Base-by-base conservation (phyloP, 1,139 yeast genomes). In the Scheffersomyces segobiensis region DNA sequence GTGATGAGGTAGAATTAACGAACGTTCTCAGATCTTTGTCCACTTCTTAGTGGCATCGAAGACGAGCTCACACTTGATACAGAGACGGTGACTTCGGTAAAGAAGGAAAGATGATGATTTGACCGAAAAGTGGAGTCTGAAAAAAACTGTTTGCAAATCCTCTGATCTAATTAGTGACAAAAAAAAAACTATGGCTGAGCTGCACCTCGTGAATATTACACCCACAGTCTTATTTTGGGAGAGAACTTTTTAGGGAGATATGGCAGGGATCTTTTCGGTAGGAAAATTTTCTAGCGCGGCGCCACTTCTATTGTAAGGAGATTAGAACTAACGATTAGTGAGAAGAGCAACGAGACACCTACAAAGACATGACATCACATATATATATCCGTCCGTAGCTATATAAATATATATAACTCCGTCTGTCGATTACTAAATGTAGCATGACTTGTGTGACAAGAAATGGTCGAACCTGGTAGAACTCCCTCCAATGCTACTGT, bases 131-230 rank as follows among this genome's bases (percentile, higher is more conserved):
- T 32, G 42, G 42, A 14, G 17, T 24, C 8, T 32, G 42, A 52
- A 55, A 55, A 52, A n/a, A 14, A 18, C 12, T 24, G 49, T 19
- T 47, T 21, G 19, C 55, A 53, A 53, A 48, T 54, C 56, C 56
- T 51, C 52, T 47, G 51, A 50, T 21, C 56, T 53, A 53, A 49
- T 19, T n/a, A 14, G 21, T 22, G 18, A 53, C 32, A 21, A 48
- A 48, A n/a, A 49, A 22, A 10, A 39, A 14, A n/a, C 39, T 32
- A 32, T 32, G 42, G 42, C 42, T 32, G 42, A 12, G 42, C 42
- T 32, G 42, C 42, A 32, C 42, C 32, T 24, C 32, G 32, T 32
- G 42, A 32, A 32, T 32, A 32, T 32, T 32, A 32, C 17, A 32
- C 42, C 42, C 42, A 32, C 42, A 32, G 42, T 14, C 12, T 10